These are phyloP conservation scores for Coffea humblotiana DNA, from an alignment of 305 asterid genomes.

Conservation along the genomic window DNA sequence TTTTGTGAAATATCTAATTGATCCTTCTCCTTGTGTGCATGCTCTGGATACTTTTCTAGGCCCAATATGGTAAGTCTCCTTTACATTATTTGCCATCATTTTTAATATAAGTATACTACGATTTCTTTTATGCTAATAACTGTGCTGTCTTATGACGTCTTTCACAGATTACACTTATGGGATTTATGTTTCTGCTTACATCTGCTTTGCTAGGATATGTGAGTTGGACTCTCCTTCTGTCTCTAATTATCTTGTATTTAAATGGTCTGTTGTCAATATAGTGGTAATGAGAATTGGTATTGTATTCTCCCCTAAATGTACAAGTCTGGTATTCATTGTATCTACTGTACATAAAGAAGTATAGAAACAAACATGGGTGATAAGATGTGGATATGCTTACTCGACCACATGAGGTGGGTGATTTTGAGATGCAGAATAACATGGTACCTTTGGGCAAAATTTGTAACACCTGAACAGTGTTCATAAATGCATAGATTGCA, in stretches of 20 bases:
- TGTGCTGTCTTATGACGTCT: constrained; percentile 13
- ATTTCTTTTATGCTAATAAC: constrained; percentile 23
- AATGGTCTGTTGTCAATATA: constrained; percentile 2
- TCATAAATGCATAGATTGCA: background rate
- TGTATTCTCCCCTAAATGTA: background rate
- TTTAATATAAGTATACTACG: constrained; percentile 10
- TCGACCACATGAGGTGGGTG: background rate
- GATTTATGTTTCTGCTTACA: constrained; percentile 70
- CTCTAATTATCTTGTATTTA: constrained; percentile 4
- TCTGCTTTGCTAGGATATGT: constrained; percentile 91
- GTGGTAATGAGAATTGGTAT: background rate
- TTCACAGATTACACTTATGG: constrained; percentile 79
- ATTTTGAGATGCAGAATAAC: background rate
- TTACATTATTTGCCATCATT: background rate
- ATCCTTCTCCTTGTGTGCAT: constrained; percentile 33
- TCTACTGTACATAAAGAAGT: background rate
- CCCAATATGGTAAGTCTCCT: constrained; percentile 72
- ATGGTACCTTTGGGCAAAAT: background rate
- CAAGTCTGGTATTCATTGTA: background rate
- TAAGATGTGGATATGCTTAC: background rate
- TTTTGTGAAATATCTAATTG: constrained; percentile 21
- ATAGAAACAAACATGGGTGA: background rate
- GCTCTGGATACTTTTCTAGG: constrained; percentile 48
- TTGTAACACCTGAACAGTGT: background rate
- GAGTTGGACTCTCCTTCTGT: constrained; percentile 39